phyloP scores from a whole-genome alignment of 257 asterid genomes.

The Linderniella brevidens region DNA sequence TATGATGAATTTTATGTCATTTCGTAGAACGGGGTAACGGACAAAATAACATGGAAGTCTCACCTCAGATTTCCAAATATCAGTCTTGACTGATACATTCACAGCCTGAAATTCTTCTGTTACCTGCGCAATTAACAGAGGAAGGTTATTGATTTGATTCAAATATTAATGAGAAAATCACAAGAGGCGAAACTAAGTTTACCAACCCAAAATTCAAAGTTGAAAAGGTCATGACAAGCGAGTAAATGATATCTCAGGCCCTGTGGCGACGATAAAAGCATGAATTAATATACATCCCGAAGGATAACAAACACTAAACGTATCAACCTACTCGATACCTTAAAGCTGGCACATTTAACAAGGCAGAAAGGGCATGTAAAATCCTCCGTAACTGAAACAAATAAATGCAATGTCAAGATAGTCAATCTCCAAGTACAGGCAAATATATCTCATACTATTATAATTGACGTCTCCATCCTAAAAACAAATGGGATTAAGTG shows the following conservation, averaged over 20 bases:
- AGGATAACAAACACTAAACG: conserved; percentile 1
- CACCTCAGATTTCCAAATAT: conserved; percentile 87
- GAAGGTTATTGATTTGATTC: conserved; percentile 8
- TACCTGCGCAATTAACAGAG: conserved; percentile 33
- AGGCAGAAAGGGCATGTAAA: conserved; percentile 97
- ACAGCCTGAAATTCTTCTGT: conserved; percentile 93
- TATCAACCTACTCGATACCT: conserved; percentile 36
- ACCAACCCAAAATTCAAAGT: conserved; percentile 97
- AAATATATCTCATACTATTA: neutral
- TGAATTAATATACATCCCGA: conserved; percentile 9
- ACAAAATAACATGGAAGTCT: conserved; percentile 12
- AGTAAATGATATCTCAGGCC: conserved; percentile 81
- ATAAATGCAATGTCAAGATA: conserved; percentile 2
- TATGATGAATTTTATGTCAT: no score
- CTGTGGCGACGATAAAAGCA: conserved; percentile 24
- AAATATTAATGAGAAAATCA: conserved; percentile 3
- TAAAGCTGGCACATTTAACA: conserved; percentile 87
- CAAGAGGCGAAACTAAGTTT: conserved; percentile 13
- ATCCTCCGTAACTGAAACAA: conserved; percentile 84
- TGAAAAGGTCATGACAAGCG: conserved; percentile 78
- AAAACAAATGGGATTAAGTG: neutral
- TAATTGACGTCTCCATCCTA: neutral
- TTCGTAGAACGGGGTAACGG: no score
- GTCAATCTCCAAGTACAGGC: no score
- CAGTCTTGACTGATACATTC: conserved; percentile 75